Base-by-base conservation (phyloP, 331 rosid genomes). In the Quercus tomentella region DNA sequence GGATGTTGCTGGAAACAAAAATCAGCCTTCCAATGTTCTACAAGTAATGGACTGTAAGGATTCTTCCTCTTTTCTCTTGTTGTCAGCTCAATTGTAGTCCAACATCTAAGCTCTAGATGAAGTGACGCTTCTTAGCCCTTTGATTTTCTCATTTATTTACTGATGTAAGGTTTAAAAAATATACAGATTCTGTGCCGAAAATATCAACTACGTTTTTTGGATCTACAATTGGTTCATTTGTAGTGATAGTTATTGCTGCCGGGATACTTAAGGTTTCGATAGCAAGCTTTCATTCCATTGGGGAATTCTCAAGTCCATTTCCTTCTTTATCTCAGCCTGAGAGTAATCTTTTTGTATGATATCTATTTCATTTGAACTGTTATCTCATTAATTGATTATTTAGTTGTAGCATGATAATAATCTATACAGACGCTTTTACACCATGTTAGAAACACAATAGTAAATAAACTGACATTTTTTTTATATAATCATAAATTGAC, bases 1-100 rank as follows among this genome's bases (percentile, higher is more conserved):
- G 2, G 98, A 94, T 82, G 86, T 91, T 81, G 88, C 97, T 55
- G 98, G 97, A 80, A 94, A 94, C 87, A 84, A 77, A 86, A 94
- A 94, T 84, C 85, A 87, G 26, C 90, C 96, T 76, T 94, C 98
- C 76, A 91, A 92, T 89, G 89, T 89, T 87, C 92, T 94, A 70
- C 88, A 83, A 88, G 93, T 94, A 88, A 87, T 87, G 87, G 96
- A 90, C 80, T 92, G 98, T 33, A 33, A 33, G 41, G 41, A 33
- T 0, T 33, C 8, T 33, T 33, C 0, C 41, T 33, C 41, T 33
- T 33, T 33, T 33, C 41, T 6, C 41, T 33, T 6, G 41, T 33
- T 33, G 37, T 33, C 41, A 33, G 7, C 2, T 33, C 2, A 6
- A 33, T 33, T 33, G 41, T 33, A 33, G 41, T 33, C 8, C 41